These are phyloP conservation scores for Cryomyces minteri DNA, from an alignment of 495 filamentous ascomycete genomes.

Conservation along the genomic window DNA sequence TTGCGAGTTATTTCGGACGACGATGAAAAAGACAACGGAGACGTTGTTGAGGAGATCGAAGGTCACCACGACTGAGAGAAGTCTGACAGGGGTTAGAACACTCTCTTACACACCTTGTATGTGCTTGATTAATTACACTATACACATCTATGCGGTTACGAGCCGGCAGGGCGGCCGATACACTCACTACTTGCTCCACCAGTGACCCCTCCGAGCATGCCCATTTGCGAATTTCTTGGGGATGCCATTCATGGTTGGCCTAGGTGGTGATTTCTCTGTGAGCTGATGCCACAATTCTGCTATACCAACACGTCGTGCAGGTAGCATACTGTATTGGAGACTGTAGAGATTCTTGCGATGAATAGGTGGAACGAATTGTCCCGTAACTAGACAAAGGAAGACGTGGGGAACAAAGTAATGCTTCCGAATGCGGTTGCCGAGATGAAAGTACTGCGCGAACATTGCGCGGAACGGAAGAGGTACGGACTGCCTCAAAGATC, in stretches of 20 bases:
- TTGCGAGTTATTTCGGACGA: no score
- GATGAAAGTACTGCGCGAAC: constrained; percentile 95
- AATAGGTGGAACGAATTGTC: constrained; percentile 71
- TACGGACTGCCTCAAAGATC: constrained; percentile 39
- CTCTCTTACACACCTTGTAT: no score
- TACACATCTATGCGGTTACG: no score
- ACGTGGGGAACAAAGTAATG: constrained; percentile 87
- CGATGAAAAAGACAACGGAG: no score
- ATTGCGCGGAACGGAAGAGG: constrained; percentile 79
- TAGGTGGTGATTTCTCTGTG: constrained; percentile 26
- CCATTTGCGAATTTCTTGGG: background rate
- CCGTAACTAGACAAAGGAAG: constrained; percentile 70
- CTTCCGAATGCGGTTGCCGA: constrained; percentile 77
- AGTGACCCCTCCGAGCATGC: background rate
- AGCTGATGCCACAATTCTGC: constrained; percentile 71
- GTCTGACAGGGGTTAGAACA: no score
- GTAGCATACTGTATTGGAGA: constrained; percentile 96
- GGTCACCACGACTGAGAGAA: no score
- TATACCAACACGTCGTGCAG: constrained; percentile 59
- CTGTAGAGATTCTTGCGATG: constrained; percentile 89
- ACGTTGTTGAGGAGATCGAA: no score
- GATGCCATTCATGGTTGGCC: background rate
- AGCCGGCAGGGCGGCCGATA: no score
- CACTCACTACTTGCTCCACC: no score
- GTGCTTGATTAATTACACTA: no score